Base-by-base conservation (phyloP, 2,329 filamentous ascomycete species). In the Cylindrodendrum hubeiense region DNA sequence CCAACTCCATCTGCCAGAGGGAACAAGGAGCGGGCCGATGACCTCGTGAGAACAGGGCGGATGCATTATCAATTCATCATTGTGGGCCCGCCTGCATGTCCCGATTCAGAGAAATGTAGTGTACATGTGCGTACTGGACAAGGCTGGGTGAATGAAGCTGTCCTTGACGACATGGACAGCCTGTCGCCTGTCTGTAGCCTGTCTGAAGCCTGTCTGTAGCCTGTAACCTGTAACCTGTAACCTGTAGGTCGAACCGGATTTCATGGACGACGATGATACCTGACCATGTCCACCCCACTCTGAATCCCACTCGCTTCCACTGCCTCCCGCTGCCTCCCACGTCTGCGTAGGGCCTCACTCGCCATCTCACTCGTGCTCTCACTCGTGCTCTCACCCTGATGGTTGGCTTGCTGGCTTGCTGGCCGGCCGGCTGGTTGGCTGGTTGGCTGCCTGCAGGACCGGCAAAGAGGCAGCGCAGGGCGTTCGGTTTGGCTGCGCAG, bases 41-140 rank as follows among this genome's bases (percentile, higher is more conserved):
- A 17, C 43, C 51, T 44, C 26, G 34, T 10, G 22, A 41, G 41
- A 37, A 51, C 51, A 62, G 26, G 46, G 59, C 17, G 39, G 51
- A 52, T 57, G 44, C 60, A 57, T 52, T 33, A 51, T 46, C 21
- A n/a, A 50, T 50, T 41, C 53, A 30, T 57, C 37, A 39, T 22
- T 22, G 53, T 52, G 46, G 53, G 28, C 39, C 47, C 21, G 22
- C 17, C 46, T 39, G 21, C 21, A 12, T 46, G 26, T 55, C 26
- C 50, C 28, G n/a, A 30, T 53, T 49, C 34, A 50, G 44, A n/a
- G n/a, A n/a, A n/a, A n/a, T n/a, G n/a, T n/a, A n/a, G n/a, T n/a
- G n/a, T n/a, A n/a, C n/a, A n/a, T n/a, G n/a, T n/a, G n/a, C n/a
- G 44, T 21, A 43, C 5, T 43, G 13, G 8, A 3, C 50, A 54